These are phyloP conservation scores for Lophium mytilinum DNA, from an alignment of 495 filamentous ascomycete species.

Conservation along the genomic window DNA sequence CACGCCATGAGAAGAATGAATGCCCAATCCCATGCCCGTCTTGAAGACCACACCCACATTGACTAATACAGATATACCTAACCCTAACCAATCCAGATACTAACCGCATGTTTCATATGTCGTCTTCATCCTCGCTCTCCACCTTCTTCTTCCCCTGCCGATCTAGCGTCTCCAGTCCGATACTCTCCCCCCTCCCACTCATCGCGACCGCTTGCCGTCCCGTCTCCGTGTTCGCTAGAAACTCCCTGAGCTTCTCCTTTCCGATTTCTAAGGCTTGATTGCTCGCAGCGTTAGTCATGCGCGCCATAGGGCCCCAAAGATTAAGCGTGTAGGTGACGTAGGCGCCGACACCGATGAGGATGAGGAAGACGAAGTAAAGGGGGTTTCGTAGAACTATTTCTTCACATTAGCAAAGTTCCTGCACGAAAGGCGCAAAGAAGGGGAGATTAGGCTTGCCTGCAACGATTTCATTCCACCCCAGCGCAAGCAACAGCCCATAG, in stretches of 20 bases:
- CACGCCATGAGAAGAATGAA: no score
- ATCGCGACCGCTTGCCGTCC: slow-evolving; percentile 73
- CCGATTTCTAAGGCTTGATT: slow-evolving; percentile 80
- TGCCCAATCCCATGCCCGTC: no score
- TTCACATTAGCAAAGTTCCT: slow-evolving; percentile 34
- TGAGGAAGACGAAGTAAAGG: slow-evolving; percentile 79
- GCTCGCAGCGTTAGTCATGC: slow-evolving; percentile 84
- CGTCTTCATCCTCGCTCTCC: slow-evolving; percentile 27
- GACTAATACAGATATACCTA: no score
- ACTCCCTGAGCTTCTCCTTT: slow-evolving; percentile 80
- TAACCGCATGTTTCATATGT: slow-evolving; percentile 42
- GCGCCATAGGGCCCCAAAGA: slow-evolving; percentile 88
- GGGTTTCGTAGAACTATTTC: slow-evolving; percentile 89
- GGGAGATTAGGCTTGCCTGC: slow-evolving; percentile 55
- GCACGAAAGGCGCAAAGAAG: neutral
- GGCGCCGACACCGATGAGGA: slow-evolving; percentile 62
- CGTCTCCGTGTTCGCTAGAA: slow-evolving; percentile 71
- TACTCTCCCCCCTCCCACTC: slow-evolving; percentile 35
- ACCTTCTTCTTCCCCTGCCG: slow-evolving; percentile 49
- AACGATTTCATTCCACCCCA: slow-evolving; percentile 96
- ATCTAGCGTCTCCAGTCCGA: slow-evolving; percentile 53
- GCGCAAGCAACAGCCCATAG: slow-evolving; percentile 75
- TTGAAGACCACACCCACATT: no score
- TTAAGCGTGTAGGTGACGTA: slow-evolving; percentile 91
- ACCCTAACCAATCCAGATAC: no score